Percentiles rank a stretch among this genome's conserved stretches.
phyloP scores from a whole-genome alignment of 345 rosid genomes.

The Lepidium aucheri region DNA sequence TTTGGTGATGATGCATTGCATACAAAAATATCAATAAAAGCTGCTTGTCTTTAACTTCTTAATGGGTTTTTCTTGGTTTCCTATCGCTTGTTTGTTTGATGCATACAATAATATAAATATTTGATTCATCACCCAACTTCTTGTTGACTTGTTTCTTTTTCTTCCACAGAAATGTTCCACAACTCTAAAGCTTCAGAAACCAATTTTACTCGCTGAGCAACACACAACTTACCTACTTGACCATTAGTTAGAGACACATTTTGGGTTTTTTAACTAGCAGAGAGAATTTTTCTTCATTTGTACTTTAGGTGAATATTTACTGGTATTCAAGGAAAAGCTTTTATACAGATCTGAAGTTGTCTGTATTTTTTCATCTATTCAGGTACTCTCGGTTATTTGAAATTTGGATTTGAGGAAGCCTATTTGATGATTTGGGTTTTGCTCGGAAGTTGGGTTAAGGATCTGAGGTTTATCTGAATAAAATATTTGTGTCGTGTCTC shows the following conservation, averaged over 20 bases:
- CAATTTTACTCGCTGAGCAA: background rate
- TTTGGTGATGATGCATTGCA: background rate
- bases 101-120: background rate
- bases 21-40: background rate
- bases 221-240: background rate
- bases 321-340: background rate
- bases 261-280: constrained; percentile 1
- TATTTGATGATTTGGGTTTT: constrained; percentile 15
- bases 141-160: background rate
- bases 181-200: background rate
- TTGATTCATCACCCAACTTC: background rate
- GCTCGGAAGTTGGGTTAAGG: constrained; percentile 4
- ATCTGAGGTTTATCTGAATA: constrained; percentile 2
- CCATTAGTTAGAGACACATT: background rate
- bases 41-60: background rate
- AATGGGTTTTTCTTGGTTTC: background rate
- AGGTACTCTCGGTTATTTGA: constrained; percentile 5
- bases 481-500: background rate
- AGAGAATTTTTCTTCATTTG: background rate
- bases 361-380: constrained; percentile 3
- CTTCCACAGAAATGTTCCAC: background rate
- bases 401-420: constrained; percentile 14
- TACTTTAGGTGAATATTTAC: background rate
- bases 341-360: constrained; percentile 7
- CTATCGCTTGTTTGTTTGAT: background rate